Evolutionary conservation across 2,329 filamentous ascomycete species (phyloP).

Genomic region (Pseudocercospora fijiensis): DNA sequence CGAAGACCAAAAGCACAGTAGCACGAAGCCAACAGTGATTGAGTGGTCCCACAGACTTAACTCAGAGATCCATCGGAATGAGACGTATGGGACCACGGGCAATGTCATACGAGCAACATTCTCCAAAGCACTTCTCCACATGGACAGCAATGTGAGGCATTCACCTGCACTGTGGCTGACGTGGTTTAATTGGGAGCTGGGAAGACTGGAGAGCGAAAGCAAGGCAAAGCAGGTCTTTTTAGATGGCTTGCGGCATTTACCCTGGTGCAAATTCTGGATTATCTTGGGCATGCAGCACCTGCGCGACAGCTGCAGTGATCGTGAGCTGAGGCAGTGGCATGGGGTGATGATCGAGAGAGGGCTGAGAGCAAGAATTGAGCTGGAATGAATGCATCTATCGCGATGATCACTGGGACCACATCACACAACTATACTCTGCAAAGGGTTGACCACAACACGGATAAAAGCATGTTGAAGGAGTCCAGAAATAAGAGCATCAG

Average conservation of each 20-base stretch:
- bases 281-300: slow-evolving; percentile 56
- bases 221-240: slow-evolving; percentile 56
- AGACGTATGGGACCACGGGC: slow-evolving; percentile 26
- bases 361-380: slow-evolving; percentile 47
- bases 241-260: slow-evolving; percentile 56
- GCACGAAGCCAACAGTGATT: slow-evolving; percentile 40
- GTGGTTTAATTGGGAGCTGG: slow-evolving; percentile 34
- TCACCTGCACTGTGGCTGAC: slow-evolving; percentile 31
- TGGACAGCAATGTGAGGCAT: slow-evolving; percentile 38
- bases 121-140: slow-evolving; percentile 43
- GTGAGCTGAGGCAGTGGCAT: slow-evolving; percentile 55
- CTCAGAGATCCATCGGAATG: slow-evolving; percentile 52
- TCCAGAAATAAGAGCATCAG: too few relatives aligned
- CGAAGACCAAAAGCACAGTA: slow-evolving; percentile 20
- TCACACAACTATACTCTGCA: too few relatives aligned
- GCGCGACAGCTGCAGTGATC: slow-evolving; percentile 39
- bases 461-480: too few relatives aligned
- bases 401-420: too few relatives aligned
- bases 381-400: neutral
- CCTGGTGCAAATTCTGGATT: slow-evolving; percentile 63
- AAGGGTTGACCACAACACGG: too few relatives aligned
- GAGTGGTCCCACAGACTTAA: slow-evolving; percentile 57
- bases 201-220: slow-evolving; percentile 23
- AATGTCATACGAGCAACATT: slow-evolving; percentile 47
- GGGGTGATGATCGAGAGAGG: slow-evolving; percentile 62